Base-by-base conservation (phyloP, 805 yeast species). In the Jamesozyma piceae region DNA sequence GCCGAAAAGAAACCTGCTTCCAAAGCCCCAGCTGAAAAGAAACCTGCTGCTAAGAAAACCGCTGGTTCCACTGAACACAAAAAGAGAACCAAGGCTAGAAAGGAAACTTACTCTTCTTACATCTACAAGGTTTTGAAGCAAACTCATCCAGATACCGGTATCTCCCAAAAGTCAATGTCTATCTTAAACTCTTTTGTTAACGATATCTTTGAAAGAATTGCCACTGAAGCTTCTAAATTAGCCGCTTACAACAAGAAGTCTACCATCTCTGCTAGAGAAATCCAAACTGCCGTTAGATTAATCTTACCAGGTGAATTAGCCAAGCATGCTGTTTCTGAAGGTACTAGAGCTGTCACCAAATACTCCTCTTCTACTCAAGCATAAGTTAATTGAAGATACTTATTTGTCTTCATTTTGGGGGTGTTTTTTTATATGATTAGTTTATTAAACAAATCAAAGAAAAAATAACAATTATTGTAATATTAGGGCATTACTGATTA, bases 121-220 rank as follows among this genome's bases (percentile, higher is more conserved):
- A 89, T 90, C 68, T 90, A 89, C 92, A 90, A 90, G 74, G 97
- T 89, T 57, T 82, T 90, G 68, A 89, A 89, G 74, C 97, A 90
- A 78, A 89, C 97, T 51, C 97, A 89, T 74, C 97, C 97, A 71
- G 97, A 90, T 71, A 90, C 97, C 51, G 97, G 97, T 86, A 90
- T 90, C 68, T 89, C 97, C 60, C 95, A 88, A 74, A 85, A 87
- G 69, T 95, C 97, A 53, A 90, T 90, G 95, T 87, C 95, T 54
- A 90, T 90, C 70, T 82, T 89, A 90, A 90, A 90, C 84, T 90
- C 97, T 35, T 90, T 90, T 61, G 97, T 90, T 59, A 89, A 88
- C 74, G 97, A 90, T 73, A 87, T 89, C 67, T 90, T 89, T 67
- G 97, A 89, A 77, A 89, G 97, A 78, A 84, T 90, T 62, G 97